Evolutionary conservation across 257 asterid genomes (phyloP).

Genomic region (Gentiana macrophylla): DNA sequence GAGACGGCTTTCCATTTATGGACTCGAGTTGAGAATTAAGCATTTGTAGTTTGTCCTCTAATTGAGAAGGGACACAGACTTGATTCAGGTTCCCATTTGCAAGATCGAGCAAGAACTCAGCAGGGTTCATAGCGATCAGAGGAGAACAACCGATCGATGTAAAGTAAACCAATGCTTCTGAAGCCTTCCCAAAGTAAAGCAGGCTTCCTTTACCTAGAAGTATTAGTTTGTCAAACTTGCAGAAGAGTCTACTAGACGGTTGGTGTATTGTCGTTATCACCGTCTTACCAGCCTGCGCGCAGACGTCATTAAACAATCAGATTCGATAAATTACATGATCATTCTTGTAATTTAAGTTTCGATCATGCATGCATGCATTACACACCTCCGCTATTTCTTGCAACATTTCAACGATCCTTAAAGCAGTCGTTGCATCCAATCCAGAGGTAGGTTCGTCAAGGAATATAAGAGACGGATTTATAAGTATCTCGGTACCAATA

Average conservation of each 20-base stretch:
- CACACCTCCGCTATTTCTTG: slow-evolving; percentile 19
- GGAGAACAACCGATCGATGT: slow-evolving; percentile 83
- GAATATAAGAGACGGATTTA: slow-evolving; percentile 81
- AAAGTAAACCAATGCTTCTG: slow-evolving; percentile 66
- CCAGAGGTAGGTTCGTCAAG: slow-evolving; percentile 98
- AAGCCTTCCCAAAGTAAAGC: slow-evolving; percentile 77
- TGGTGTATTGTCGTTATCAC: slow-evolving; percentile 94
- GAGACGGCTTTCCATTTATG: slow-evolving; percentile 44
- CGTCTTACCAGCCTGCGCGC: slow-evolving; percentile 70
- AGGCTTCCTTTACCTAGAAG: slow-evolving; percentile 78
- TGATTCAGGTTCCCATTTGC: slow-evolving; percentile 83
- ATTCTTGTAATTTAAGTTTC: no score
- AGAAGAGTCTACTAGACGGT: slow-evolving; percentile 90
- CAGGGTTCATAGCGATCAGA: slow-evolving; percentile 78
- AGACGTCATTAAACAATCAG: slow-evolving; percentile 1
- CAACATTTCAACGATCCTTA: slow-evolving; percentile 70
- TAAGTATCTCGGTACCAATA: slow-evolving; percentile 82
- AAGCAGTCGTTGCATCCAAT: slow-evolving; percentile 87
- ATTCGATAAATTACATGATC: no score
- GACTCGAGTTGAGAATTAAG: slow-evolving; percentile 38
- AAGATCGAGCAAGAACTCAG: slow-evolving; percentile 88
- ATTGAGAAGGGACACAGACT: slow-evolving; percentile 68
- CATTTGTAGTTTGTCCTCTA: slow-evolving; percentile 59
- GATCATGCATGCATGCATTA: no score
- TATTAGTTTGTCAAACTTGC: slow-evolving; percentile 80